These are phyloP conservation scores for Nepenthes alata DNA, from an alignment of 179 eudicot species.

Conservation along the genomic window DNA sequence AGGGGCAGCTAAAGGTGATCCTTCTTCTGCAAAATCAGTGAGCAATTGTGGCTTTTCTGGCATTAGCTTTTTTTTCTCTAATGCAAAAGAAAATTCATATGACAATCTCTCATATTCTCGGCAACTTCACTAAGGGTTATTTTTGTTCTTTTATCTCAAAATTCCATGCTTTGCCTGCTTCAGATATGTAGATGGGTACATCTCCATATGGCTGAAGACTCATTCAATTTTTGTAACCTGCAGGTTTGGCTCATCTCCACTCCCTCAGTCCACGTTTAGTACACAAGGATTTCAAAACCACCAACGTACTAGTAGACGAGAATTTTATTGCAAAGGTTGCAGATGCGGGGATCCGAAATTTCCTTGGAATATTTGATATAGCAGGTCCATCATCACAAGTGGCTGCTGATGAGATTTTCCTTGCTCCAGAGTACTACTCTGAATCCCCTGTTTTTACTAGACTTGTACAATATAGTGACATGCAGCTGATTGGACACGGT, in stretches of 20 bases:
- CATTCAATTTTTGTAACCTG: slow-evolving; percentile 8
- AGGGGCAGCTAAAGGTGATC: slow-evolving; percentile 99
- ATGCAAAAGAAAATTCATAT: slow-evolving; percentile 15
- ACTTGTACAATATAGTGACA: not conserved
- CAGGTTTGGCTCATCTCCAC: slow-evolving; percentile 93
- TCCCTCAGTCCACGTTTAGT: slow-evolving; percentile 85
- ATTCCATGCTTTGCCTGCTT: not conserved
- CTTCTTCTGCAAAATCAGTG: slow-evolving; percentile 87
- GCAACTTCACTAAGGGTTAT: no score
- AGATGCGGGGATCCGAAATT: slow-evolving; percentile 86
- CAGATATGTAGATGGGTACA: not conserved
- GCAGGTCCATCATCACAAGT: slow-evolving; percentile 77
- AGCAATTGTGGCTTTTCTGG: slow-evolving; percentile 95
- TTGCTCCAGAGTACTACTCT: slow-evolving; percentile 79
- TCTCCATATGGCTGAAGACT: not conserved
- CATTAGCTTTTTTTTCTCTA: slow-evolving; percentile 50
- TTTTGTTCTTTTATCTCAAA: not conserved
- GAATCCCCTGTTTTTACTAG: not conserved
- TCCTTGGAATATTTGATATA: slow-evolving; percentile 59
- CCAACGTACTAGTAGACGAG: slow-evolving; percentile 96
- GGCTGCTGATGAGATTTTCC: slow-evolving; percentile 65
- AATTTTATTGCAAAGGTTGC: slow-evolving; percentile 95
- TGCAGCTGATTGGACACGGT: not conserved
- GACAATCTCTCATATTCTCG: slow-evolving; percentile 5
- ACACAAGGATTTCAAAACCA: slow-evolving; percentile 93